These are phyloP conservation scores for Coemansia sp. DNA, from an alignment of 192 early-diverging fungal genomes.

Conservation along the genomic window DNA sequence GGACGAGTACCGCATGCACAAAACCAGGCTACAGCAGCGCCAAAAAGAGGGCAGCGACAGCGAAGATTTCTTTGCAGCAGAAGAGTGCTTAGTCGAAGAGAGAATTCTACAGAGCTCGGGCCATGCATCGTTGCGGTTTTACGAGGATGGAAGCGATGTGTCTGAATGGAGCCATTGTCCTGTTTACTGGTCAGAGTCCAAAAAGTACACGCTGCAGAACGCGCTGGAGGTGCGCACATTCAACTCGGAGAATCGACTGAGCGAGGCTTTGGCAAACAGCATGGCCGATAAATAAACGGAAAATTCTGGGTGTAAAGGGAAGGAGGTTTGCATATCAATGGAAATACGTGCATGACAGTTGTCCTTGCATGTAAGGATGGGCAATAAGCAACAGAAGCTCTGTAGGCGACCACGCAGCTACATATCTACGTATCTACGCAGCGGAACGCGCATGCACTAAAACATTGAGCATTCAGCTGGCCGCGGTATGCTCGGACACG, in stretches of 20 bases:
- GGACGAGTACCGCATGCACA: constrained; percentile 26
- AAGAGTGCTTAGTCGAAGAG: constrained; percentile 24
- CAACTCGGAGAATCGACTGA: constrained; percentile 52
- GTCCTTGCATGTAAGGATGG: background rate
- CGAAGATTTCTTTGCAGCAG: constrained; percentile 14
- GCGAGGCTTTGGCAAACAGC: constrained; percentile 14
- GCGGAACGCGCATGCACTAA: background rate
- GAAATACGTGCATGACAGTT: background rate
- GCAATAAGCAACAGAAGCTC: background rate
- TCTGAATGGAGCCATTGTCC: constrained; percentile 45
- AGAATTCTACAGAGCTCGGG: constrained; percentile 15
- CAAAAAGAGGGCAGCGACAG: background rate
- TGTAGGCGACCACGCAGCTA: background rate
- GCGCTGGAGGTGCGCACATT: constrained; percentile 62
- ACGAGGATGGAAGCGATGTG: constrained; percentile 29
- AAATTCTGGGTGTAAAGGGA: background rate
- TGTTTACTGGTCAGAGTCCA: constrained; percentile 55
- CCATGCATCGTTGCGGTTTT: constrained; percentile 38
- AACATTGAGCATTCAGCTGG: background rate
- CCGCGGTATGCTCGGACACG: background rate
- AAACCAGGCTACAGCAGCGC: background rate
- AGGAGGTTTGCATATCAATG: background rate
- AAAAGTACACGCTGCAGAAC: constrained; percentile 68
- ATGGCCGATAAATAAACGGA: background rate
- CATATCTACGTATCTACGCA: background rate